Percentiles rank a stretch among this genome's conserved stretches.
These are phyloP conservation scores for Eleusine indica DNA, from an alignment of 176 grass and related monocot genomes.

Conservation along the genomic window DNA sequence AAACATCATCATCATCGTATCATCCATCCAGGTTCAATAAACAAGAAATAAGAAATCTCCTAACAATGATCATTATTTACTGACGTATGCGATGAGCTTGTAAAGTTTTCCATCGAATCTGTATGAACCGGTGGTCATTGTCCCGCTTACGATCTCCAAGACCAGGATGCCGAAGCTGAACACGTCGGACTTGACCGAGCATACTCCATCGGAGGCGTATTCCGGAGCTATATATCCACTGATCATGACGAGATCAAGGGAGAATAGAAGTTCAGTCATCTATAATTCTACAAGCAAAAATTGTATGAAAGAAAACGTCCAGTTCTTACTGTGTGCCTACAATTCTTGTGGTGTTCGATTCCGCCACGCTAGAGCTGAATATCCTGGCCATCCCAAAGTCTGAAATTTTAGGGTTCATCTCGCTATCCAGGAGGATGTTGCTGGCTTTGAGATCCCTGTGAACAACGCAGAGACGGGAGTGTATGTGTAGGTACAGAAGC, in stretches of 20 bases:
- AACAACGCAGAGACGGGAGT: constrained; percentile 58
- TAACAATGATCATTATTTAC: no score
- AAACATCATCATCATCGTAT: no score
- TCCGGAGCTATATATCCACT: constrained; percentile 64
- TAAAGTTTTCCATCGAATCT: not conserved
- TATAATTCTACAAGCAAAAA: no score
- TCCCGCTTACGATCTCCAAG: constrained; percentile 54
- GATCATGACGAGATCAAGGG: not conserved
- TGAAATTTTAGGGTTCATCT: constrained; percentile 74
- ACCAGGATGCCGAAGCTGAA: constrained; percentile 60
- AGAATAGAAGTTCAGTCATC: no score
- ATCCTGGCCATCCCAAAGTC: constrained; percentile 73
- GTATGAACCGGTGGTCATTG: constrained; percentile 6
- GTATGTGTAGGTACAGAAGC: constrained; percentile 72
- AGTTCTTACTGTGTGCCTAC: constrained; percentile 72
- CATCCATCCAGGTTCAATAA: no score
- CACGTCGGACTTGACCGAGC: constrained; percentile 55
- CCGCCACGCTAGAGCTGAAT: constrained; percentile 44
- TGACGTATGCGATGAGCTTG: constrained; percentile 27
- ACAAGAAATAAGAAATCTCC: no score
- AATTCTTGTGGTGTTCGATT: constrained; percentile 59
- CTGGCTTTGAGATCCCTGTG: constrained; percentile 80
- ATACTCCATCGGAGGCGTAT: constrained; percentile 48
- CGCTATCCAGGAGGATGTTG: constrained; percentile 68
- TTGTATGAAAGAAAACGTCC: no score